Evolutionary conservation across 2,329 filamentous ascomycete genomes (phyloP), one percentile per base, ranked within the genome.

Genomic region (Xylaria multiplex): DNA sequence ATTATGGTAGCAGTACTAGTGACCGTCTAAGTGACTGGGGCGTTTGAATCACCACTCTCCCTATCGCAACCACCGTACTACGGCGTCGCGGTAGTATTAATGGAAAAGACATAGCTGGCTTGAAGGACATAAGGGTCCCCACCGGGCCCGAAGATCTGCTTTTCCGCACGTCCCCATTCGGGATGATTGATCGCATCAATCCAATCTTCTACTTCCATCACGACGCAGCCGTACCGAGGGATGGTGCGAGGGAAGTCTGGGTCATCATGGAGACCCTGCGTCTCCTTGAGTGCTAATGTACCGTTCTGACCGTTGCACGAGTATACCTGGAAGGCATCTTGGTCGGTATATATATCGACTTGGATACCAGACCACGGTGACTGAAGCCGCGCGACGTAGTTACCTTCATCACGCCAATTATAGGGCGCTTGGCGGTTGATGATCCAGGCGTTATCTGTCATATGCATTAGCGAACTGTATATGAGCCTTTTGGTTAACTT

Each of bases 181-280:
- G 94, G 94, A 73, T 96, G 87, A 81, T 97, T 97, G 81, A 98
- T 96, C 30, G 86, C 93, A 77, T 97, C 94, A 75, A 97, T 97
- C 87, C 89, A 97, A 78, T 96, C 93, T 83, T 97, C 88, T 13
- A 96, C 92, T 81, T 97, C 95, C 79, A 97, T 86, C 55, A 97
- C 95, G 30, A 97, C 76, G 79, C 95, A 97, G 37, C 93, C 93
- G 75, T 93, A 93, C 82, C 94, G 77, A 62, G 87, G 85, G 30
- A 93, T 90, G 7, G 86, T 86, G 43, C 89, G 83, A 3, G 88
- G 86, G 72, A 89, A 86, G 37, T 81, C 79, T 1, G 79, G 69
- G 66, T 85, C 79, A 67, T 86, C 83, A 67, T 82, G 79, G 3
- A 91, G 80, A 16, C 91, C 91, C 77, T 93, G 91, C 0, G 88